A percentile compares a stretch with the other conserved stretches of the same genome.
Evolutionary conservation across 352 stramenopile genomes (phyloP).

Genomic region (Thalassiosira gravida): DNA sequence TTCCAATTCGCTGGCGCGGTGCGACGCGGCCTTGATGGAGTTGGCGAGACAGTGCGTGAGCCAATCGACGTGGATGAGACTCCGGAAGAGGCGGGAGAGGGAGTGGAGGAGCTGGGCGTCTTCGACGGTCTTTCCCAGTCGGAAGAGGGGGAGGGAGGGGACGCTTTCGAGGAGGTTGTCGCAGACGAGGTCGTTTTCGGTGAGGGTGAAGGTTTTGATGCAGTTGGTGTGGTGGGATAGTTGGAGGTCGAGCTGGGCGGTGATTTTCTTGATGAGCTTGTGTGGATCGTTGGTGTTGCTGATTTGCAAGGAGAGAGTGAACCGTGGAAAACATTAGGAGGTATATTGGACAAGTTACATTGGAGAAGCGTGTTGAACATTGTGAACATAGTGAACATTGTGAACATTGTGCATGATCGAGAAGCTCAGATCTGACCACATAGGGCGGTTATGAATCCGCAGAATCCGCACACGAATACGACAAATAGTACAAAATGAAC

Average conservation of each 20-base stretch:
- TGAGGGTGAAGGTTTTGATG: conserved; percentile 9
- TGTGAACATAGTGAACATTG: no score
- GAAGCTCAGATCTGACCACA: no score
- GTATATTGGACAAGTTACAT: neutral
- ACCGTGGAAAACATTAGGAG: neutral
- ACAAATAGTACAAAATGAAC: neutral
- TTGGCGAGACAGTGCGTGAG: conserved; percentile 68
- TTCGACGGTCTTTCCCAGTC: conserved; percentile 27
- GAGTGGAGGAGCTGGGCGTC: conserved; percentile 30
- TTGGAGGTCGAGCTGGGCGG: conserved; percentile 37
- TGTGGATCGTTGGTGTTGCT: conserved; percentile 42
- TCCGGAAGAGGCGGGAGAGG: conserved; percentile 70
- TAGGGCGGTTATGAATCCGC: no score
- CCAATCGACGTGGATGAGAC: conserved; percentile 76
- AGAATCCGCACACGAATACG: no score
- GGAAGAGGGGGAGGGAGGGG: conserved; percentile 74
- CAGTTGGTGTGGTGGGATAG: conserved; percentile 30
- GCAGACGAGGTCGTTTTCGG: conserved; percentile 9
- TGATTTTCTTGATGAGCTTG: conserved; percentile 55
- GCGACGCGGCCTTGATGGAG: conserved; percentile 66
- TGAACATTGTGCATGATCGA: no score
- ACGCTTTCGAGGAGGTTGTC: conserved; percentile 68
- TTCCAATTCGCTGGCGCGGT: conserved; percentile 66
- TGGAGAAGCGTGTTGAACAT: neutral
- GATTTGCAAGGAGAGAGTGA: neutral